Conservation (phyloP, 306 rosid species). For the Hippophae tibetana region DNA sequence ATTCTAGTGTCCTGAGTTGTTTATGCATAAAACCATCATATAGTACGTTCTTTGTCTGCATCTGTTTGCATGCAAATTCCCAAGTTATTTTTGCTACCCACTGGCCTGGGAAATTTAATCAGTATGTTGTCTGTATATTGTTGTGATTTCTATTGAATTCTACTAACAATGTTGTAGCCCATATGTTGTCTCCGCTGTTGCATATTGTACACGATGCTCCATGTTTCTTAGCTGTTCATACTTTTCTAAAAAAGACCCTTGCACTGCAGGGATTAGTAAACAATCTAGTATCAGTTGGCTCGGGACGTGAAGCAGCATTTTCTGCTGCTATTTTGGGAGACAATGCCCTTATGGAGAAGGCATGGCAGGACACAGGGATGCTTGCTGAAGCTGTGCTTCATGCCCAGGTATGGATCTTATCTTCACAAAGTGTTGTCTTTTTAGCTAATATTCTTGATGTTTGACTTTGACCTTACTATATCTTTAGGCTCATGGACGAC, state of each 20-base stretch:
- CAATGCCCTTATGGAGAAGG: constrained; percentile 96
- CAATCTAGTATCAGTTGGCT: constrained; percentile 73
- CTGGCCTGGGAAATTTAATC: background rate
- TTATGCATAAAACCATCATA: background rate
- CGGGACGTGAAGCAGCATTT: constrained; percentile 98
- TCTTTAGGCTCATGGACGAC: constrained; percentile 91
- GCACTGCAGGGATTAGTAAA: constrained; percentile 68
- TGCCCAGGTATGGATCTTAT: constrained; percentile 57
- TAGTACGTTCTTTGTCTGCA: constrained; percentile 3
- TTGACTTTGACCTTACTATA: constrained; percentile 19
- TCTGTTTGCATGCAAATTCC: constrained; percentile 10
- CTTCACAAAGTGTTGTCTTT: background rate
- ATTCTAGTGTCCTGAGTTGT: background rate
- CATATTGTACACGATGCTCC: background rate
- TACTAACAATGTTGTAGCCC: background rate
- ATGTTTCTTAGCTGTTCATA: background rate
- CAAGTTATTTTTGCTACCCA: background rate
- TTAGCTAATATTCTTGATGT: constrained; percentile 1
- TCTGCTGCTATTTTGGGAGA: constrained; percentile 94
- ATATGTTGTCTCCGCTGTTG: background rate
- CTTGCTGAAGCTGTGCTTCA: constrained; percentile 98
- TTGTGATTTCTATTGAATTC: background rate
- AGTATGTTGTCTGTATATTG: background rate
- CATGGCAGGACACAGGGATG: constrained; percentile 99
- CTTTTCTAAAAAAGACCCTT: constrained; percentile 10